These are phyloP conservation scores for Fistulinella cinereoalba DNA, from an alignment of 1,284 basidiomycete species.

Conservation along the genomic window DNA sequence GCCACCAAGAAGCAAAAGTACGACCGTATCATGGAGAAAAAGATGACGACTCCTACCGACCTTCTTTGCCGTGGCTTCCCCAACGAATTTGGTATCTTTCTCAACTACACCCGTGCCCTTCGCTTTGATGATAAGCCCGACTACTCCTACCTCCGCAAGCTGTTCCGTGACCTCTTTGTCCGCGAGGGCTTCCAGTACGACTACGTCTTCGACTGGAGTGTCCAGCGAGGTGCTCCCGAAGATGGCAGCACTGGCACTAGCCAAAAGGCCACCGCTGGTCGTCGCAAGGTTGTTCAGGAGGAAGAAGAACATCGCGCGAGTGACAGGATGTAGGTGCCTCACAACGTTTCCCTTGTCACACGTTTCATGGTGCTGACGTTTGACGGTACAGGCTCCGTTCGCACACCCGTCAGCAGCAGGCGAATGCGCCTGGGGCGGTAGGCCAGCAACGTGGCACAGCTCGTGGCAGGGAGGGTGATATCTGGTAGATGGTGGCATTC, in stretches of 20 bases:
- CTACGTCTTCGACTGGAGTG: constrained; percentile 98
- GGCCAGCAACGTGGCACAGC: constrained; percentile 55
- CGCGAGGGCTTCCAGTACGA: constrained; percentile 98
- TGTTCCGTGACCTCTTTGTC: constrained; percentile 96
- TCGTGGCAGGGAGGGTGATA: constrained; percentile 63
- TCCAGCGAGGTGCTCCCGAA: constrained; percentile 73
- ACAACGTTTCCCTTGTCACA: constrained; percentile 25
- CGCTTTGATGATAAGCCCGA: constrained; percentile 99
- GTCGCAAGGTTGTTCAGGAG: constrained; percentile 76
- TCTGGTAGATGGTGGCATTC: constrained; percentile 61
- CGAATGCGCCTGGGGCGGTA: constrained; percentile 52
- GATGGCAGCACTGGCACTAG: constrained; percentile 57
- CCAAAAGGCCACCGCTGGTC: constrained; percentile 55
- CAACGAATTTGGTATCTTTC: constrained; percentile 96
- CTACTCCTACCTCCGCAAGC: constrained; percentile 96
- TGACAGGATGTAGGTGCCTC: constrained; percentile 69
- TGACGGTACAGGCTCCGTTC: constrained; percentile 64
- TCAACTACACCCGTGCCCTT: constrained; percentile 95
- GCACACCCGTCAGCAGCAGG: constrained; percentile 76
- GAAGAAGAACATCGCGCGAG: constrained; percentile 75
- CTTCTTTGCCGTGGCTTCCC: constrained; percentile 95
- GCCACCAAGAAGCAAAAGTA: constrained; percentile 99
- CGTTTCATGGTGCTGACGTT: constrained; percentile 14
- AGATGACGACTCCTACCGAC: constrained; percentile 98
- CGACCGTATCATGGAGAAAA: constrained; percentile 99